Evolutionary conservation across 345 rosid genomes (phyloP).

Genomic region (Laguncularia racemosa): DNA sequence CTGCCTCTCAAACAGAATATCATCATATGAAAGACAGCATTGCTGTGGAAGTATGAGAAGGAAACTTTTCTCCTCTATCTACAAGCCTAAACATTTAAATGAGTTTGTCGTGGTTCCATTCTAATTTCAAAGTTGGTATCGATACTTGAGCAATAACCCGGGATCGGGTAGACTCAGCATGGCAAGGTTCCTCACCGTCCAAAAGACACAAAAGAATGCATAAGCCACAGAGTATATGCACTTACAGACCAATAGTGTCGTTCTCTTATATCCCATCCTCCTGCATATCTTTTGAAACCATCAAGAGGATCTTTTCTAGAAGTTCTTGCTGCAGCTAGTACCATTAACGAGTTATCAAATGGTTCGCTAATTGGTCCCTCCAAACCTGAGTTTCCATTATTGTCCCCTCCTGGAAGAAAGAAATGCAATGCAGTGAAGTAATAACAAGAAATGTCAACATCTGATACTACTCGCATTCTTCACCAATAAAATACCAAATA

Average conservation of each 20-base stretch:
- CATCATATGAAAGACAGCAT: too few relatives aligned
- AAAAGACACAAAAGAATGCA: neutral
- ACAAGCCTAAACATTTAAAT: too few relatives aligned
- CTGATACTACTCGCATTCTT: constrained; percentile 20
- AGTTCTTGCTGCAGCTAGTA: constrained; percentile 71
- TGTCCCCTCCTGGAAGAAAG: too few relatives aligned
- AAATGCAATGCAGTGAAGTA: too few relatives aligned
- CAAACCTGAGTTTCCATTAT: too few relatives aligned
- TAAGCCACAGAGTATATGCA: neutral
- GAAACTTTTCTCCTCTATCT: too few relatives aligned
- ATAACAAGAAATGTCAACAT: neutral
- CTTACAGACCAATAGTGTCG: constrained; percentile 98
- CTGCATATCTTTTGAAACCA: constrained; percentile 61
- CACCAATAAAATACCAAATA: constrained; percentile 26
- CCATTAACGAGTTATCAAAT: constrained; percentile 32
- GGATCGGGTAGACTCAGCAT: neutral
- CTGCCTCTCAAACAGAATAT: too few relatives aligned
- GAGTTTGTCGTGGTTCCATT: too few relatives aligned
- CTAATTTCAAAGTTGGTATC: too few relatives aligned
- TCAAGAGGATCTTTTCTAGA: constrained; percentile 78
- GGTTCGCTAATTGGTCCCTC: constrained; percentile 52
- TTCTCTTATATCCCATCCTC: constrained; percentile 82
- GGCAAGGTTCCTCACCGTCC: neutral
- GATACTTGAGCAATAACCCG: neutral
- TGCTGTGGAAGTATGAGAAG: too few relatives aligned